Evolutionary conservation across 805 yeast genomes (phyloP).

Genomic region (Schwanniomyces pseudopolymorphus): DNA sequence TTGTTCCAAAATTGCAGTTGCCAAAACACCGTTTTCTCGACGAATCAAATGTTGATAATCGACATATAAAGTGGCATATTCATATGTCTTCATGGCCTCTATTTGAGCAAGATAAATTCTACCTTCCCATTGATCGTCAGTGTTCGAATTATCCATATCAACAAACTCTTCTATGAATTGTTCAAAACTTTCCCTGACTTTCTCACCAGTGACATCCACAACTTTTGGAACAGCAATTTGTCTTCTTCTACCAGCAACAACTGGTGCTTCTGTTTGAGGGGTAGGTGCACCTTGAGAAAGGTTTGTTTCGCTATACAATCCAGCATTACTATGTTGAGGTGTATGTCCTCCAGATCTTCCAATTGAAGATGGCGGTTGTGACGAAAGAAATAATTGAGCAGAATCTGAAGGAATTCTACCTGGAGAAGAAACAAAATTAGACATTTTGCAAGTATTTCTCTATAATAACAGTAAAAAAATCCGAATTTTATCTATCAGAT

Average conservation of each 20-base stretch:
- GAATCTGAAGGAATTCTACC: constrained; percentile 45
- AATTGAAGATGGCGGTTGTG: constrained; percentile 43
- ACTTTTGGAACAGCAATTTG: constrained; percentile 79
- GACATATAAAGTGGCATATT: constrained; percentile 74
- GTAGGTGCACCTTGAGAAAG: constrained; percentile 14
- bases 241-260: constrained; percentile 47
- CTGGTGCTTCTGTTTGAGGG: constrained; percentile 12
- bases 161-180: constrained; percentile 70
- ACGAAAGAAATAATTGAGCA: constrained; percentile 37
- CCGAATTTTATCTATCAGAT: not conserved
- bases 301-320: constrained; percentile 26
- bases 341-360: constrained; percentile 35
- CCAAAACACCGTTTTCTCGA: constrained; percentile 82
- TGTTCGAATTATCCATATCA: constrained; percentile 27
- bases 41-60: constrained; percentile 78
- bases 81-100: constrained; percentile 74
- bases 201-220: constrained; percentile 88
- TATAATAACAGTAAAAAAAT: not conserved
- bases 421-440: constrained; percentile 46
- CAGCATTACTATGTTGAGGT: constrained; percentile 26
- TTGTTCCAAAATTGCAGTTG: constrained; percentile 86
- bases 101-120: constrained; percentile 75
- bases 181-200: constrained; percentile 89
- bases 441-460: constrained; percentile 19
- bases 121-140: constrained; percentile 48